These are phyloP conservation scores for Pichia deserticola DNA, from an alignment of 805 yeast genomes.

Conservation along the genomic window DNA sequence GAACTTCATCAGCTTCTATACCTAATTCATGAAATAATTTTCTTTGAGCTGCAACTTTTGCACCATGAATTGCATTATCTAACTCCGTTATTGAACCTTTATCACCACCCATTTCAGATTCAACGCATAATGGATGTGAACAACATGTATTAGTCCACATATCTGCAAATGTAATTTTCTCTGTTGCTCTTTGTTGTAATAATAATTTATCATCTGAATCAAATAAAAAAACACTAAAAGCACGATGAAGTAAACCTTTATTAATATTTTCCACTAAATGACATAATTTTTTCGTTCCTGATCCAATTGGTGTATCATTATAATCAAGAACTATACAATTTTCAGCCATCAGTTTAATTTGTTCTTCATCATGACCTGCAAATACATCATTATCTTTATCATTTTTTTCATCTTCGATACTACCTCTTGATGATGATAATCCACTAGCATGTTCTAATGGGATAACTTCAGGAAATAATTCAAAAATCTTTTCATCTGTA, in stretches of 20 bases:
- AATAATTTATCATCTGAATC: conserved; percentile 68
- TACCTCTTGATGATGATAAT: conserved; percentile 36
- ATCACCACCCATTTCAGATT: conserved; percentile 65
- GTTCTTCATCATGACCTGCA: conserved; percentile 87
- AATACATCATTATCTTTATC: conserved; percentile 44
- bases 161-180: conserved; percentile 91
- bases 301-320: conserved; percentile 82
- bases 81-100: conserved; percentile 31
- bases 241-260: conserved; percentile 84
- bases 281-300: conserved; percentile 88
- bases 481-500: conserved; percentile 41
- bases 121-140: conserved; percentile 89
- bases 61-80: conserved; percentile 64
- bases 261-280: conserved; percentile 84
- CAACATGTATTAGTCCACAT: conserved; percentile 99
- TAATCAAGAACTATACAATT: conserved; percentile 89
- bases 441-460: conserved; percentile 58
- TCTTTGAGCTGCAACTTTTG: conserved; percentile 81
- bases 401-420: conserved; percentile 22
- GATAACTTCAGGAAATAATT: conserved; percentile 58
- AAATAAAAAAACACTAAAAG: conserved; percentile 92
- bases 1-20: conserved; percentile 49
- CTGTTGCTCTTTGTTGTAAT: conserved; percentile 92
- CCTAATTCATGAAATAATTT: conserved; percentile 93
- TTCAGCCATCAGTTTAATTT: conserved; percentile 92